These are phyloP conservation scores for Dianthus caryophyllus DNA, from an alignment of 148 eudicot species.

Conservation along the genomic window DNA sequence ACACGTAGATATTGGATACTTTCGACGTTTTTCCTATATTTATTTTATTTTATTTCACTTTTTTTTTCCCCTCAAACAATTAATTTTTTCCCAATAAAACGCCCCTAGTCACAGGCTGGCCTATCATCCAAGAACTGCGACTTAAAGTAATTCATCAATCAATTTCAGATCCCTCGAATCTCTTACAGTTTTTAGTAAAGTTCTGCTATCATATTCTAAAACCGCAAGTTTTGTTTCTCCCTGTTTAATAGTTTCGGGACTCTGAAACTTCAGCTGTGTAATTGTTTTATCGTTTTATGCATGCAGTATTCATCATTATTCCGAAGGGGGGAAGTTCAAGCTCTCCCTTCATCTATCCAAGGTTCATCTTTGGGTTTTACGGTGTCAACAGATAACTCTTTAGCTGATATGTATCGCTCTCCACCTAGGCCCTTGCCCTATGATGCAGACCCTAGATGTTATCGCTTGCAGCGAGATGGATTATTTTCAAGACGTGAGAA, in stretches of 20 bases:
- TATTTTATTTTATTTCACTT: too few relatives aligned
- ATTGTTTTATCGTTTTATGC: neutral
- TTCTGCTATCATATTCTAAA: neutral
- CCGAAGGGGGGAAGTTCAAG: conserved; percentile 63
- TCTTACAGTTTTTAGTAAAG: neutral
- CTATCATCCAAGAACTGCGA: neutral
- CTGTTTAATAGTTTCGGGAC: neutral
- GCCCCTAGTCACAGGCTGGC: neutral
- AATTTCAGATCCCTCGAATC: too few relatives aligned
- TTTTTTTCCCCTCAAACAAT: too few relatives aligned
- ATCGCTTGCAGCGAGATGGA: conserved; percentile 64
- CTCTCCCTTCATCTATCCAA: conserved; percentile 59
- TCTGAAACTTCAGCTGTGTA: neutral
- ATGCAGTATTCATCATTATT: conserved; percentile 76
- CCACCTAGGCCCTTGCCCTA: conserved; percentile 90
- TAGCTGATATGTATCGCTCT: conserved; percentile 68
- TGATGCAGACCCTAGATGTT: conserved; percentile 65
- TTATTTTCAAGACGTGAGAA: conserved; percentile 71
- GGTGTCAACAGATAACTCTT: conserved; percentile 49
- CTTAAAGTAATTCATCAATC: neutral
- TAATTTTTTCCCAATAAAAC: too few relatives aligned
- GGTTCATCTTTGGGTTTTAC: conserved; percentile 57
- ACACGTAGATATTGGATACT: too few relatives aligned
- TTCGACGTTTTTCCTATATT: too few relatives aligned
- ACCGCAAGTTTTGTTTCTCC: too few relatives aligned